These are phyloP conservation scores for Boechera retrofracta DNA, from an alignment of 345 rosid genomes.

Conservation along the genomic window DNA sequence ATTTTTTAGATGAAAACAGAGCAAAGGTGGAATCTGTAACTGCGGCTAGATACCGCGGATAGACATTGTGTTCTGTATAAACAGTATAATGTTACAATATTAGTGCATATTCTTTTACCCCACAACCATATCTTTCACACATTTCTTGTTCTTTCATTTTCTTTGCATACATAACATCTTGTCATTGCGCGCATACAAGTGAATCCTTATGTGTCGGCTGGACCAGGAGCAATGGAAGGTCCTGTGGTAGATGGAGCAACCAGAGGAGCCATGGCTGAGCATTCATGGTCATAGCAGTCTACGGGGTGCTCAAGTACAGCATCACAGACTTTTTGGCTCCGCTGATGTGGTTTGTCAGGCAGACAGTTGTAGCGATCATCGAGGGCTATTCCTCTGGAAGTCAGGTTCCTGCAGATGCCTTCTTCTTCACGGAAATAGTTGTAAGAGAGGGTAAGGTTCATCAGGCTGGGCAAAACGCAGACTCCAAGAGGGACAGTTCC, in stretches of 20 bases:
- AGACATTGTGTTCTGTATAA: slow-evolving; percentile 39
- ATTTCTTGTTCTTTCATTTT: slow-evolving; percentile 23
- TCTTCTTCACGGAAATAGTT: slow-evolving; percentile 89
- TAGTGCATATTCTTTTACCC: slow-evolving; percentile 36
- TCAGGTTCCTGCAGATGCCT: slow-evolving; percentile 70
- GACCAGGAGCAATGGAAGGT: slow-evolving; percentile 60
- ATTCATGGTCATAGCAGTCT: slow-evolving; percentile 64
- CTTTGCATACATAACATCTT: slow-evolving; percentile 20
- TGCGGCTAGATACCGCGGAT: slow-evolving; percentile 26
- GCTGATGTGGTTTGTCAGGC: slow-evolving; percentile 71
- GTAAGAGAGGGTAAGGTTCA: slow-evolving; percentile 69
- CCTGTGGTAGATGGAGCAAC: slow-evolving; percentile 48
- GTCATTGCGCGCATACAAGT: slow-evolving; percentile 7
- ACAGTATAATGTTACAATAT: slow-evolving; percentile 36
- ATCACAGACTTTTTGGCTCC: slow-evolving; percentile 66
- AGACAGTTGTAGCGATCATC: slow-evolving; percentile 83
- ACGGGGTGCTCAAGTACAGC: slow-evolving; percentile 67
- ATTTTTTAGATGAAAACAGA: slow-evolving; percentile 33
- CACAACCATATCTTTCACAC: slow-evolving; percentile 32
- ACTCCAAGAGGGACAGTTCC: slow-evolving; percentile 72
- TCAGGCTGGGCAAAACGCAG: slow-evolving; percentile 68
- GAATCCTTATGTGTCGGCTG: slow-evolving; percentile 30
- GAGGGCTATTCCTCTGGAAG: slow-evolving; percentile 55
- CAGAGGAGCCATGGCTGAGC: slow-evolving; percentile 61
- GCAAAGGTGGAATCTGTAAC: slow-evolving; percentile 33